phyloP scores from a whole-genome alignment of 208 protist species.

The Phytomonas francai region DNA sequence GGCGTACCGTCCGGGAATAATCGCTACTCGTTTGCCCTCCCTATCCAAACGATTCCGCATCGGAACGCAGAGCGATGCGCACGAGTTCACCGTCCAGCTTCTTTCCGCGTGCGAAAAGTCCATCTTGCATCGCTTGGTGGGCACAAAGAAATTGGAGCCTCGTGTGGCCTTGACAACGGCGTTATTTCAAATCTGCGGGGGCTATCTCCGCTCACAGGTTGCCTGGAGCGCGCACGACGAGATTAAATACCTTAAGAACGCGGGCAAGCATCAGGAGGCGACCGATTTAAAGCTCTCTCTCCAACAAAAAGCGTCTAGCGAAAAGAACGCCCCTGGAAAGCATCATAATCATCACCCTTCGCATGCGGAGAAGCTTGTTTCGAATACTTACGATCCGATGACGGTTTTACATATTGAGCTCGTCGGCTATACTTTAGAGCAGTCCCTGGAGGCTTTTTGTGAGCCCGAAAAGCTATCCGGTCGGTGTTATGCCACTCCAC shows the following conservation, averaged over 20 bases:
- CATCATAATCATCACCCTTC: neutral
- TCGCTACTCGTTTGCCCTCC: constrained; percentile 51
- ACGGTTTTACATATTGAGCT: constrained; percentile 75
- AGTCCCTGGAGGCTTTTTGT: constrained; percentile 77
- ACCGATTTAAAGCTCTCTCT: constrained; percentile 52
- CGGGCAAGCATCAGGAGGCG: constrained; percentile 65
- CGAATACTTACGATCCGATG: constrained; percentile 86
- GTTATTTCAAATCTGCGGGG: constrained; percentile 73
- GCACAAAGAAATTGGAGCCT: constrained; percentile 51
- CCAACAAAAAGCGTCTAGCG: neutral
- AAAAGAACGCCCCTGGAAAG: constrained; percentile 12
- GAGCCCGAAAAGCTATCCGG: constrained; percentile 62
- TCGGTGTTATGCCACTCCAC: constrained; percentile 63
- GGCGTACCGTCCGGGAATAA: constrained; percentile 40
- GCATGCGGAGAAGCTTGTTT: constrained; percentile 27
- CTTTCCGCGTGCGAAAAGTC: constrained; percentile 73
- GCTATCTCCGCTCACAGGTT: constrained; percentile 83
- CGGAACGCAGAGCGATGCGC: constrained; percentile 86
- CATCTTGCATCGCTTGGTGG: constrained; percentile 66
- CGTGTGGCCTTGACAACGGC: constrained; percentile 63
- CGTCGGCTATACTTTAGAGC: constrained; percentile 49
- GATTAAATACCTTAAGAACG: constrained; percentile 55
- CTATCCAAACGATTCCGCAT: constrained; percentile 71
- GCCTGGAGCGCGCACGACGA: constrained; percentile 70
- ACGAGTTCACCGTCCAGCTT: constrained; percentile 86